Base-by-base conservation (phyloP, 192 early-diverging fungal species). In the Coemansia sp. region DNA sequence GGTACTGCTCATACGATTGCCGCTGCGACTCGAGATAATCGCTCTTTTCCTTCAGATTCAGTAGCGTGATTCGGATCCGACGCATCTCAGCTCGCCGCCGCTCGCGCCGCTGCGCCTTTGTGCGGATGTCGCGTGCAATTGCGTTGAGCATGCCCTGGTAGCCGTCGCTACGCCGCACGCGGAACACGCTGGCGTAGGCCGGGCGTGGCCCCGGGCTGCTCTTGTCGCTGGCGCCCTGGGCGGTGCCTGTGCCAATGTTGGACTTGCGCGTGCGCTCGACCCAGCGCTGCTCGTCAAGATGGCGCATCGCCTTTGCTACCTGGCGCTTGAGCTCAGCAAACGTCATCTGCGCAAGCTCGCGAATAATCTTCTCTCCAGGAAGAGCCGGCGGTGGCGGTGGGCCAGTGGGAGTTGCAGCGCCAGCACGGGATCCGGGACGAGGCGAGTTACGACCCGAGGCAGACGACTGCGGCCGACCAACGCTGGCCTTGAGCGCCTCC, bases 91-190 rank as follows among this genome's bases (percentile, higher is more conserved):
- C 71, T 9, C 86, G 80, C 27, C 92, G 81, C 59, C 88, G 84
- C 24, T 85, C 79, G 21, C 96, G 84, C 12, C 93, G 86, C 22
- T 88, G 81, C 55, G 93, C 88, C 74, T 96, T 97, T 55, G 89
- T 96, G 21, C 91, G 81, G 73, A 99, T 93, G 58, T 98, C 96
- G 27, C 87, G 78, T 0, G 91, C 97, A 67, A 99, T 95, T 25
- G 87, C 81, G 56, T 93, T 95, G 30, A 99, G 80, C 83, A 98
- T 89, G 43, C 86, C 89, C 75, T 97, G 95, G 79, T 96, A 99
- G 24, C 87, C 82, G 66, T 95, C 89, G 47, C 67, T 66, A 23
- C 86, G 79, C 47, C 77, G 63, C 51, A 80, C 71, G 22, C 77
- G 71, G 71, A 80, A 80, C 50, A 71, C 75, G 2, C 50, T 53